Evolutionary conservation across 1,284 basidiomycete genomes (phyloP).

Genomic region (Pyrrhoderma noxium): DNA sequence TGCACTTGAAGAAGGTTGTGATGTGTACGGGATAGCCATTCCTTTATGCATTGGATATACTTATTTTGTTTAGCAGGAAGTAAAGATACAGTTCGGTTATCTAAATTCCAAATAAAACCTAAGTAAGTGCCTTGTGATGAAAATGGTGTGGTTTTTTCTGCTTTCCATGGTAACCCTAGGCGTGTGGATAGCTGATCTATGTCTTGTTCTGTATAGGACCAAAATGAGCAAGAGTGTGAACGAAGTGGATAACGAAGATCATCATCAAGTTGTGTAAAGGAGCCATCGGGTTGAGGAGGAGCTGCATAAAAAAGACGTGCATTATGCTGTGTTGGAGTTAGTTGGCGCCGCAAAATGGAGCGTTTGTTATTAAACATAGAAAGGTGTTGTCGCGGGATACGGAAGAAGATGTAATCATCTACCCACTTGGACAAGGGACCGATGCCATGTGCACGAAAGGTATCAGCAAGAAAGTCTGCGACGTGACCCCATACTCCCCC

Average conservation of each 20-base stretch:
- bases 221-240: too few species aligned
- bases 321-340: not conserved
- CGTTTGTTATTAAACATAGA: too few species aligned
- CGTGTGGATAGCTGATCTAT: slow-evolving; percentile 16
- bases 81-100: not conserved
- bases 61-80: not conserved
- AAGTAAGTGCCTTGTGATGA: not conserved
- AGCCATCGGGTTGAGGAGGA: slow-evolving; percentile 4
- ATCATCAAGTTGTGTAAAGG: slow-evolving; percentile 21
- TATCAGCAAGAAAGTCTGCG: slow-evolving; percentile 26
- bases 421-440: slow-evolving; percentile 35
- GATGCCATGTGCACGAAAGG: slow-evolving; percentile 26
- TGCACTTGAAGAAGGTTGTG: not conserved
- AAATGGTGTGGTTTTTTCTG: slow-evolving; percentile 7
- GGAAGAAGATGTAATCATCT: slow-evolving; percentile 34
- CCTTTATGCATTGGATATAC: too few species aligned
- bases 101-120: slow-evolving; percentile 1
- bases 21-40: too few species aligned
- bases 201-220: not conserved
- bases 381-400: slow-evolving; percentile 23
- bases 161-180: not conserved
- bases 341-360: too few species aligned
- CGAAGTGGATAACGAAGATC: slow-evolving; percentile 5
- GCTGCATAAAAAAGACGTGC: slow-evolving; percentile 6
- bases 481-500: slow-evolving; percentile 28